A percentile compares a stretch with the other conserved stretches of the same genome.
Conservation (phyloP, 176 grass and related monocot species). For the Musa beccarii region DNA sequence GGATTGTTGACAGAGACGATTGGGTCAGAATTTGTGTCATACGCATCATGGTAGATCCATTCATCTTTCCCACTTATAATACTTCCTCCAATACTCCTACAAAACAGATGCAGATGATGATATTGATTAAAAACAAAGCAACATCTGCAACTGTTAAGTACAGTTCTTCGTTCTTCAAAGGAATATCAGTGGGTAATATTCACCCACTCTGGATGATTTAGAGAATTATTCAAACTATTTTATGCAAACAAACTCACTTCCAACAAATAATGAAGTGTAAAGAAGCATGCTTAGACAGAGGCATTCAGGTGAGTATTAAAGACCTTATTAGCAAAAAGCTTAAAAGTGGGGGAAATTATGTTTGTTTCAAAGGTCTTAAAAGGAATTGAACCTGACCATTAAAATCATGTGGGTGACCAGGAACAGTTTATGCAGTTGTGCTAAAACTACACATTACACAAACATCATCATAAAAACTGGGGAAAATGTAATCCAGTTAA, state of each 20-base stretch:
- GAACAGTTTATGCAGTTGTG: background rate
- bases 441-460: background rate
- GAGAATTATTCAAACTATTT: too few relatives aligned
- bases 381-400: background rate
- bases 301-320: background rate
- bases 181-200: background rate
- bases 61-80: constrained; percentile 41
- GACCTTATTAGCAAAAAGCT: background rate
- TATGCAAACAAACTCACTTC: background rate
- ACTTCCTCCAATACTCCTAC: constrained; percentile 63
- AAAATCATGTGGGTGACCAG: background rate
- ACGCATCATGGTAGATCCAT: constrained; percentile 57
- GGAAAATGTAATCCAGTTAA: constrained; percentile 24
- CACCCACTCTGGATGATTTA: background rate
- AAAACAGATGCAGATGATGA: constrained; percentile 12
- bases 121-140: background rate
- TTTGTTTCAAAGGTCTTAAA: background rate
- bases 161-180: background rate
- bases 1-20: constrained; percentile 28
- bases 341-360: background rate
- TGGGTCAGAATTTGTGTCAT: constrained; percentile 30
- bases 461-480: background rate
- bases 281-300: background rate
- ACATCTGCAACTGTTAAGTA: background rate
- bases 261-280: background rate